Base-by-base conservation (phyloP, 768 basidiomycete species). In the Tricholomella constricta region DNA sequence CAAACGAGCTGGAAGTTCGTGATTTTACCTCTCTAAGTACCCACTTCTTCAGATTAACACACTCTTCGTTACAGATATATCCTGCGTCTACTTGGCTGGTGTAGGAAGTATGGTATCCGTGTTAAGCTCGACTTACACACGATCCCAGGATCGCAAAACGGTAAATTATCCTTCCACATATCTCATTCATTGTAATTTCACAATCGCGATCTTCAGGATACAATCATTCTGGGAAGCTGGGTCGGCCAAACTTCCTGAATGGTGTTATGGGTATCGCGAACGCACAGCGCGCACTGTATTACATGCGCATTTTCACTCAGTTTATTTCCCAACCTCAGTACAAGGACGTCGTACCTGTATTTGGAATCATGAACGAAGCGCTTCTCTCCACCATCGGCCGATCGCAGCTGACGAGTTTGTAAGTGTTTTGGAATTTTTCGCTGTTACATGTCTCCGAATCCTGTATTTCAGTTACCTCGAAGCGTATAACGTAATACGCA, bases 201-300 rank as follows among this genome's bases (percentile, higher is more conserved):
- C 38, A 27, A 48, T 50, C 40, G 48, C 42, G 14, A 51, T 20
- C 17, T 19, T 15, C 29, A 78, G 77, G 70, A 10, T 77, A 78
- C 66, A 86, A 86, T 58, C 85, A 87, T 66, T 86, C 74, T 65
- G 89, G 88, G 6, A 77, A 75, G 65, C 38, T 61, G 8, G 90
- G 89, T 4, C 69, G 69, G 22, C 64, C 88, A 64, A 89, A 92
- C 65, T 87, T 85, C 61, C 63, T 89, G 60, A 75, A 80, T 56
- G 85, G 86, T 26, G 81, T 85, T 31, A 94, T 94, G 93, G 93
- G 93, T 19, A 67, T 90, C 51, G 89, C 91, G 32, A 94, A 95
- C 60, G 92, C 89, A 15, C 85, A 94, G 67, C 82, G 92, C 14
- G 75, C 85, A 7, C 70, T 94, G 41, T 80, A 89, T 65, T 85